Percentiles rank a stretch among this genome's conserved stretches.
Evolutionary conservation across 257 asterid genomes (phyloP).

Genomic region (Datura wrightii): DNA sequence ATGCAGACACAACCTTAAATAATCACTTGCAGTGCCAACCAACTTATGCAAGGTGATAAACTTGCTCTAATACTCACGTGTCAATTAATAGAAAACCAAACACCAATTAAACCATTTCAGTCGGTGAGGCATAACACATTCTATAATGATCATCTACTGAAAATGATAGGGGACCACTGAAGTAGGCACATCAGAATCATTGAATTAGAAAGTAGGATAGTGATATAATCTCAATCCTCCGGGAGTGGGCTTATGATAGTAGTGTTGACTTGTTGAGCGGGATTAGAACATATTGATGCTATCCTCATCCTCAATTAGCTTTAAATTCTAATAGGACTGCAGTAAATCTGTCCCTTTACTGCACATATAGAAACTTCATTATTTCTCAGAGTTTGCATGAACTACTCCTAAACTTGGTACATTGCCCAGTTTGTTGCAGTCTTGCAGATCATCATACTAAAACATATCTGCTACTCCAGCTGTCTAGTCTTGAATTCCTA

Average conservation of each 20-base stretch:
- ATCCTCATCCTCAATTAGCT: slow-evolving; percentile 14
- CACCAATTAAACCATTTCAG: background rate
- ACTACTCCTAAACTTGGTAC: background rate
- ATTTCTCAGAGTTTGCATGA: background rate
- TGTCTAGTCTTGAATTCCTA: too few relatives aligned
- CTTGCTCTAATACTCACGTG: background rate
- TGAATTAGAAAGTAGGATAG: slow-evolving; percentile 11
- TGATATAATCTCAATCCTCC: slow-evolving; percentile 6
- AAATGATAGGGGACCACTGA: slow-evolving; percentile 1
- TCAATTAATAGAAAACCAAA: background rate
- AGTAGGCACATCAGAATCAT: slow-evolving; percentile 17
- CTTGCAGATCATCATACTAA: background rate
- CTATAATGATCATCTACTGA: too few relatives aligned
- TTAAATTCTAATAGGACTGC: background rate
- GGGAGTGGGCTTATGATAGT: background rate
- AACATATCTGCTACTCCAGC: background rate
- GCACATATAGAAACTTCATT: background rate
- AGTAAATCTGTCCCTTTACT: background rate
- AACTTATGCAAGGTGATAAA: background rate
- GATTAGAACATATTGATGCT: background rate
- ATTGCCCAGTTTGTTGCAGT: background rate
- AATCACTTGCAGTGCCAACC: background rate
- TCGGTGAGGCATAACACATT: too few relatives aligned
- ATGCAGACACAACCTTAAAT: background rate
- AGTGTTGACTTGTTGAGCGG: background rate